These are phyloP conservation scores for Viola pubescens DNA, from an alignment of 441 rosid genomes.

Conservation along the genomic window DNA sequence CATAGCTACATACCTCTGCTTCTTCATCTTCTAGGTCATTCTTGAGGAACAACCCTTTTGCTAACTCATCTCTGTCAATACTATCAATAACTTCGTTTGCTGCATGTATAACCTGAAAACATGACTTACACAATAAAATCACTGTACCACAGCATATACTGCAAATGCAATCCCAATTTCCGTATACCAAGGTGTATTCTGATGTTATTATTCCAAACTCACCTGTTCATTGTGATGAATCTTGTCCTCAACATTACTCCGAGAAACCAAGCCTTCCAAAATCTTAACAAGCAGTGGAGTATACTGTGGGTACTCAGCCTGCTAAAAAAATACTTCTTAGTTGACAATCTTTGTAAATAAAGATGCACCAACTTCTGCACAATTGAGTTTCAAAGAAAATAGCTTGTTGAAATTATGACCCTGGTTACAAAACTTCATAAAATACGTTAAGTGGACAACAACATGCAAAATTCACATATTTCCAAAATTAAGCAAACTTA, in stretches of 20 bases:
- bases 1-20: slow-evolving; percentile 50
- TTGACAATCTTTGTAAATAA: slow-evolving; percentile 8
- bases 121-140: slow-evolving; percentile 8
- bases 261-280: slow-evolving; percentile 72
- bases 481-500: slow-evolving; percentile 1
- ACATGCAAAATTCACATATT: background rate
- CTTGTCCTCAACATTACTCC: slow-evolving; percentile 53
- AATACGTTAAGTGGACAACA: background rate
- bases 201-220: slow-evolving; percentile 11
- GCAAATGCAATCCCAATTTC: background rate
- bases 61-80: slow-evolving; percentile 70
- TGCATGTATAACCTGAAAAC: slow-evolving; percentile 61
- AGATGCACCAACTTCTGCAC: too few relatives aligned
- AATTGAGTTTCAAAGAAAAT: too few relatives aligned
- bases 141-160: background rate
- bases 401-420: too few relatives aligned
- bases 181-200: background rate
- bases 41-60: slow-evolving; percentile 56
- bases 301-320: slow-evolving; percentile 74
- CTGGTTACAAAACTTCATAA: background rate
- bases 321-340: slow-evolving; percentile 29
- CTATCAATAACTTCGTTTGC: slow-evolving; percentile 73
- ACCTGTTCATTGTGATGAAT: slow-evolving; percentile 58
- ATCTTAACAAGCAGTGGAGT: slow-evolving; percentile 83
- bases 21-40: slow-evolving; percentile 93